Evolutionary conservation across 805 yeast species (phyloP), one percentile per base, ranked within the genome.

Genomic region (Lipomyces starkeyi): DNA sequence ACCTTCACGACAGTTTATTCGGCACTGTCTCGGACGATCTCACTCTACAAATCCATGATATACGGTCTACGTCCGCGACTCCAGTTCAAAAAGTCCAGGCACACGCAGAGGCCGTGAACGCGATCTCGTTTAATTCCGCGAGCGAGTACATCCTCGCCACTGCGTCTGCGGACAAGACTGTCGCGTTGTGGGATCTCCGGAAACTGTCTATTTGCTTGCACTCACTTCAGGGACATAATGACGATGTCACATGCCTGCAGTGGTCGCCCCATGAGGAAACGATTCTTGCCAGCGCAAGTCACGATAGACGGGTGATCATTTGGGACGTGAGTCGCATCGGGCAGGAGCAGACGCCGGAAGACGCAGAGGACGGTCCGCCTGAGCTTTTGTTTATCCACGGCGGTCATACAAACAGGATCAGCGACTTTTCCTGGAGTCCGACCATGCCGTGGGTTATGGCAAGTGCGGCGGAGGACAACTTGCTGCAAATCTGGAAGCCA

Each of bases 341-440:
- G 62, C 82, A 81, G 60, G 86, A 83, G 64, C 85, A 85, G 66
- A 85, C 82, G 62, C 81, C 82, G 32, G 89, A 84, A 71, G 88
- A 85, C 70, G 83, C 83, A 35, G 84, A 84, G 47, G 85, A 84
- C 69, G 86, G 87, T 11, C 96, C 93, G 71, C 95, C 97, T 5
- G 89, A 92, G 76, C 83, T 92, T 66, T 79, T 80, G 29, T 92
- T 91, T 75, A 85, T 91, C 74, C 97, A 93, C 78, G 97, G 96
- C 17, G 97, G 97, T 13, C 97, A 92, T 79, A 86, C 93, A 1
- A 86, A 85, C 59, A 83, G 87, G 63, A 83, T 92, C 58, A 83
- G 87, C 65, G 94, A 88, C 71, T 80, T 89, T 59, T 87, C 84
- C 65, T 86, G 93, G 84, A 88, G 89, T 74, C 91, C 91, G 1